Percentiles rank a stretch among this genome's conserved stretches.
Evolutionary conservation across 768 basidiomycete genomes (phyloP).

Genomic region (Hygrophorus pudorinus): DNA sequence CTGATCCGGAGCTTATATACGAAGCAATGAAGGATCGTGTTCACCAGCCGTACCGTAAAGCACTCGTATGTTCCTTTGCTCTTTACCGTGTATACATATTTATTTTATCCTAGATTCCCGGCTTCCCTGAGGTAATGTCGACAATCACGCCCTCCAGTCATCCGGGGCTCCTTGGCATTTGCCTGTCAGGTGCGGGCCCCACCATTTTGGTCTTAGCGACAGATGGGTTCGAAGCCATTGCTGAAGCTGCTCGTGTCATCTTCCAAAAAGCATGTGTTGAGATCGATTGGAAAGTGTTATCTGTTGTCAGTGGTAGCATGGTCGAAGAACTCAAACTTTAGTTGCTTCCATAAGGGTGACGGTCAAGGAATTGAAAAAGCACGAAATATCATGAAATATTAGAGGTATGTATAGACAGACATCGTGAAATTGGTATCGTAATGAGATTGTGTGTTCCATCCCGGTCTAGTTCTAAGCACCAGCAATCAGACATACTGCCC

Average conservation of each 20-base stretch:
- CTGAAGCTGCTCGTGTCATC: constrained; percentile 66
- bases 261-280: constrained; percentile 65
- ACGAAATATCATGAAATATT: constrained; percentile 2
- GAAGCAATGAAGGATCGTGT: constrained; percentile 99
- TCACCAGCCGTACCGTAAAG: constrained; percentile 92
- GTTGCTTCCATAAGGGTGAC: too few species aligned
- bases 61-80: constrained; percentile 45
- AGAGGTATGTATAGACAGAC: constrained; percentile 2
- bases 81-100: neutral
- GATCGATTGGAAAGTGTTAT: constrained; percentile 85
- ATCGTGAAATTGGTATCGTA: constrained; percentile 4
- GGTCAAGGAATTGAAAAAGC: too few species aligned
- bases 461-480: constrained; percentile 34
- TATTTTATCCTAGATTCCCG: constrained; percentile 64
- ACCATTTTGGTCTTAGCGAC: constrained; percentile 95
- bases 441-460: neutral
- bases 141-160: constrained; percentile 81
- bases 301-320: constrained; percentile 41
- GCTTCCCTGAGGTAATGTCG: constrained; percentile 86
- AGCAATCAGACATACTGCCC: constrained; percentile 87
- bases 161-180: constrained; percentile 93
- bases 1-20: constrained; percentile 93
- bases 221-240: constrained; percentile 73
- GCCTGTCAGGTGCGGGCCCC: constrained; percentile 95
- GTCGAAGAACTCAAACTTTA: constrained; percentile 14